Conservation (phyloP, 129 eudicot genomes). For the Centaurea solstitialis region DNA sequence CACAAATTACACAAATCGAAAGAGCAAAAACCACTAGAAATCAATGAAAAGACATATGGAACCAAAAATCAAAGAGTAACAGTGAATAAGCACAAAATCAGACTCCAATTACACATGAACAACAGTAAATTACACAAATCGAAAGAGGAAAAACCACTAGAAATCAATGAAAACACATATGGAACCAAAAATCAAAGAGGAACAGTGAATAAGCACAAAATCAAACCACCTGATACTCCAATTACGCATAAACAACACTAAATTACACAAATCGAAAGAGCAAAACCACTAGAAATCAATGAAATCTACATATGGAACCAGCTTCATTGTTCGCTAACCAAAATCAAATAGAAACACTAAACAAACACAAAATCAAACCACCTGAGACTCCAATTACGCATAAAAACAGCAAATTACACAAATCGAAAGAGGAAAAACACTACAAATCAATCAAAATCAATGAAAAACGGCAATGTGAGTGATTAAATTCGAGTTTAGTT, state of each 20-base stretch:
- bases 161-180: background rate
- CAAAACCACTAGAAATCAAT: background rate
- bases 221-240: conserved; percentile 7
- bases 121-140: conserved; percentile 1
- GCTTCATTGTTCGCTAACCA: no score
- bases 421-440: background rate
- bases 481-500: conserved; percentile 15
- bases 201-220: conserved; percentile 22
- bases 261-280: background rate
- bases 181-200: conserved; percentile 13
- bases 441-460: background rate
- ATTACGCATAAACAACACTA: background rate
- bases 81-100: conserved; percentile 20
- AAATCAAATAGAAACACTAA: conserved; percentile 19
- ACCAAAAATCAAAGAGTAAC: conserved; percentile 21
- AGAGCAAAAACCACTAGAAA: background rate
- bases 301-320: conserved; percentile 6
- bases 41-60: background rate
- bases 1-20: background rate
- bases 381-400: conserved; percentile 1
- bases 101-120: conserved; percentile 2
- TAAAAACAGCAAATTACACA: background rate
- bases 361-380: conserved; percentile 15
- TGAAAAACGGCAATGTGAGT: conserved; percentile 5
- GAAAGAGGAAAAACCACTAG: background rate